Base-by-base conservation (phyloP, 148 eudicot species). In the Rhododendron ovatum region DNA sequence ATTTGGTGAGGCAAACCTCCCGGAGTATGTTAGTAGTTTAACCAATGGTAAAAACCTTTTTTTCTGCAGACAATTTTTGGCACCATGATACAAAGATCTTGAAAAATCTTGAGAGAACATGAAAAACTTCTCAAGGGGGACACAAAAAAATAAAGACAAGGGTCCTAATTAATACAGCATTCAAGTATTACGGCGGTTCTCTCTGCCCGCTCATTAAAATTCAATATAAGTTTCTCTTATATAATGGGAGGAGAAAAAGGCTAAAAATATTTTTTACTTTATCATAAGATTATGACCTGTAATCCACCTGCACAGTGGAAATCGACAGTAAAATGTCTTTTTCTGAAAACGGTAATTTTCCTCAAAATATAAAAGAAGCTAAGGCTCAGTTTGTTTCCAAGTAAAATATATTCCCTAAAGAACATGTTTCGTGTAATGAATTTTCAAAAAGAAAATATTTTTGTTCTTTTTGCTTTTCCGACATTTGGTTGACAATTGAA, bases 221-320 rank as follows among this genome's bases (percentile, higher is more conserved):
- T 50, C 75, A 88, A 80, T 61, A 15, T 41, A 35, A 82, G 84
- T 81, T 86, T 84, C 69, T 82, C 82, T 88, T 84, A 86, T 87
- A 82, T 85, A 59, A 63, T 41, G 45, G 80, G 69, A 50, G 83
- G 71, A 67, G 69, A 51, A 67, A 51, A 87, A 67, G 61, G 86
- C 85, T 82, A 76, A 86, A 78, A 86, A 89, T 82, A 35, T 55
- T 82, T 91, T 88, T 88, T 86, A 87, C 91, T 93, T 91, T 91
- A 83, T 88, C 82, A 85, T 88, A 89, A 87, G 86, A 90, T 88
- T 88, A 77, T 82, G 94, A 95, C 96, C 98, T 94, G 96, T 93
- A 92, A 95, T 89, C 96, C 93, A 92, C 97, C 98, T 94, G 98
- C 98, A 93, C 93, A 94, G 96, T 90, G 98, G 95, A 90, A 94